Evolutionary conservation across 495 filamentous ascomycete genomes (phyloP).

Genomic region (Xylona heveae): DNA sequence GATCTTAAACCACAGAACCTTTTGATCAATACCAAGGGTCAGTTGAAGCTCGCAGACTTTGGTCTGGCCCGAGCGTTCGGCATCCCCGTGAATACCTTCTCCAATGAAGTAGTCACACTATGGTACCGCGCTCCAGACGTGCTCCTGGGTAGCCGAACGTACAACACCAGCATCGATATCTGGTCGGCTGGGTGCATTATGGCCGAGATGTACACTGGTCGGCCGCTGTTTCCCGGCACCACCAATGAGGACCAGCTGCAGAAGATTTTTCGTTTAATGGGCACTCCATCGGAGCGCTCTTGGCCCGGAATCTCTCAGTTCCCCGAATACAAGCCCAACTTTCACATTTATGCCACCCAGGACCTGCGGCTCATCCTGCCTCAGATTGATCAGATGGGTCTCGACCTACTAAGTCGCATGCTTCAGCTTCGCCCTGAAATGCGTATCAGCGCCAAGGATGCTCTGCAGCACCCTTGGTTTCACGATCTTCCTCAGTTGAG

Average conservation of each 20-base stretch:
- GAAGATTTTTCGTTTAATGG: conserved; percentile 95
- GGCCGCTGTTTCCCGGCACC: conserved; percentile 82
- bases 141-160: conserved; percentile 71
- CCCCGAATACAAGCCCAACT: conserved; percentile 84
- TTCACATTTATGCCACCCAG: conserved; percentile 91
- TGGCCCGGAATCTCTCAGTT: conserved; percentile 84
- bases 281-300: conserved; percentile 74
- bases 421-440: conserved; percentile 84
- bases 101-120: conserved; percentile 89
- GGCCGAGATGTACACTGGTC: conserved; percentile 93
- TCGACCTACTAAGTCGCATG: conserved; percentile 77
- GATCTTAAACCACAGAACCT: conserved; percentile 93
- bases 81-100: conserved; percentile 95
- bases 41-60: conserved; percentile 88
- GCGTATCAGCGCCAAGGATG: conserved; percentile 65
- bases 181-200: conserved; percentile 97
- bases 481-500: conserved; percentile 33
- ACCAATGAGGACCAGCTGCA: conserved; percentile 91
- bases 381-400: conserved; percentile 65
- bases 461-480: conserved; percentile 84
- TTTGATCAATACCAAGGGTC: conserved; percentile 78
- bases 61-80: conserved; percentile 84
- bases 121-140: conserved; percentile 96
- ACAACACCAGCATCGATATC: conserved; percentile 96
- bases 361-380: conserved; percentile 68